Evolutionary conservation across 352 stramenopile species (phyloP).

Genomic region (Globisporangium middletonii): DNA sequence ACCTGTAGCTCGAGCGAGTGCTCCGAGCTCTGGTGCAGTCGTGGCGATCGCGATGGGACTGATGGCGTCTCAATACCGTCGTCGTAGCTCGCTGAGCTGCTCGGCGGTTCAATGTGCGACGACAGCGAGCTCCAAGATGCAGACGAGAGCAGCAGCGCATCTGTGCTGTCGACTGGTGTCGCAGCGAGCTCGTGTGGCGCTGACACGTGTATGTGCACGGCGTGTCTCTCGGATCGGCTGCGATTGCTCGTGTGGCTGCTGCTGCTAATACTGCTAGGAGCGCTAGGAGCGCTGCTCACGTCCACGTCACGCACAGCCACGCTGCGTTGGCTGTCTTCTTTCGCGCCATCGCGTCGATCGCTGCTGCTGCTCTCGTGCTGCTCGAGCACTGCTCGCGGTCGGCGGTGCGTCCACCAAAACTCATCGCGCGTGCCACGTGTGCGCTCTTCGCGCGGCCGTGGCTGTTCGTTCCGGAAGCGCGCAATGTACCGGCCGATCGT

Average conservation of each 20-base stretch:
- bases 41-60: no score
- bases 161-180: no score
- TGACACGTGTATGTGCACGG: no score
- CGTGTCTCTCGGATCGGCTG: no score
- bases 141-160: no score
- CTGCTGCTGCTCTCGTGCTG: no score
- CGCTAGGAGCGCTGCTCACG: background rate
- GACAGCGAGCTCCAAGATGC: background rate
- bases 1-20: no score
- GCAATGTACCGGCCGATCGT: constrained; percentile 72
- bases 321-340: background rate
- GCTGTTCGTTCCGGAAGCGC: constrained; percentile 52
- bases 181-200: no score
- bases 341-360: no score
- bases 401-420: constrained; percentile 48
- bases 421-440: constrained; percentile 19
- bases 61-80: background rate
- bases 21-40: no score
- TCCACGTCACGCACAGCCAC: constrained; percentile 7
- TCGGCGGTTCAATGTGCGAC: background rate
- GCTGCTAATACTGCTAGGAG: background rate
- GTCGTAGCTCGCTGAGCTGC: no score
- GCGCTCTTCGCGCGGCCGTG: constrained; percentile 37
- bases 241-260: background rate
- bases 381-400: no score